Conservation (phyloP, 768 basidiomycete species). For the Lentinula sp. region DNA sequence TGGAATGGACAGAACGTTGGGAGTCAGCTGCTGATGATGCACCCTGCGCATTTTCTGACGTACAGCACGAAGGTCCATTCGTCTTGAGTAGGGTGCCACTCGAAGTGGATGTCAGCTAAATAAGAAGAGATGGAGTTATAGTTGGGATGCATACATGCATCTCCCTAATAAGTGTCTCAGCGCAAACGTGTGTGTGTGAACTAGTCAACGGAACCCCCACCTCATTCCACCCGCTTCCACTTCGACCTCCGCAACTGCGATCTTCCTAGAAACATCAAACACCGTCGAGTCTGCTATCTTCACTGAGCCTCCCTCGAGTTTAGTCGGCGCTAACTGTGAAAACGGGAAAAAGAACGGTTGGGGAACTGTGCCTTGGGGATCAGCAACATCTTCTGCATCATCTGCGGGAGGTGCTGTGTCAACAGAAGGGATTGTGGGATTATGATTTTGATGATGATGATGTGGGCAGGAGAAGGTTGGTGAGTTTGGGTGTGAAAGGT, state of each 20-base stretch:
- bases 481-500: too few relatives aligned
- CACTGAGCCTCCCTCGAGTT: conserved; percentile 40
- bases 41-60: conserved; percentile 9
- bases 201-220: conserved; percentile 23
- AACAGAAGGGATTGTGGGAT: too few relatives aligned
- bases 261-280: conserved; percentile 45
- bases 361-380: conserved; percentile 40
- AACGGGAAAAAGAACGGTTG: conserved; percentile 44
- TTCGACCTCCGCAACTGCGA: conserved; percentile 53
- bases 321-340: conserved; percentile 39
- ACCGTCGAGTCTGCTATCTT: conserved; percentile 47
- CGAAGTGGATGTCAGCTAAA: not conserved
- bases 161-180: conserved; percentile 33
- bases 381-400: conserved; percentile 26
- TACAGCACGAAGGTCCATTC: conserved; percentile 45
- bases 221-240: conserved; percentile 53
- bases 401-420: conserved; percentile 26
- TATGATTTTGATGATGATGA: too few relatives aligned
- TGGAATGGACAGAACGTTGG: conserved; percentile 14
- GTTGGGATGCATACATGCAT: conserved; percentile 38
- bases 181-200: not conserved
- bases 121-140: not conserved
- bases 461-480: too few relatives aligned
- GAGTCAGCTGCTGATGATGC: not conserved
- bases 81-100: conserved; percentile 70